Conservation (phyloP, 1,284 basidiomycete genomes). For the Crepidotus sp. region DNA sequence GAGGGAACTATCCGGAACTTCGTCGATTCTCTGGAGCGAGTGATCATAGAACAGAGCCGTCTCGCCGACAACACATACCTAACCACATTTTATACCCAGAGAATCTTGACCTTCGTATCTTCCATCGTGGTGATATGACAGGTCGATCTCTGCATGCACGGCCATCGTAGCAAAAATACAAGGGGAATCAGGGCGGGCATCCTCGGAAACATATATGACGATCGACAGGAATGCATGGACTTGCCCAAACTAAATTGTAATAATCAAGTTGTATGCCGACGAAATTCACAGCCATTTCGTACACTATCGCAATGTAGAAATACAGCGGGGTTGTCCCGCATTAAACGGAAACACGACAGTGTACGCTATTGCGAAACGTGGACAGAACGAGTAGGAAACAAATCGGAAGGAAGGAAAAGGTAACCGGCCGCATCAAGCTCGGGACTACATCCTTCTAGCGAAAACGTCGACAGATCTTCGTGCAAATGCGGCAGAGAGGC, state of each 20-base stretch:
- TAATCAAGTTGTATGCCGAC: not conserved
- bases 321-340: not conserved
- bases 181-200: too few species aligned
- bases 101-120: slow-evolving; percentile 12
- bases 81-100: slow-evolving; percentile 14
- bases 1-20: slow-evolving; percentile 9
- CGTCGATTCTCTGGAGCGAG: slow-evolving; percentile 12
- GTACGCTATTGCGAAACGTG: not conserved
- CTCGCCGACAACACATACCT: slow-evolving; percentile 13
- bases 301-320: too few species aligned
- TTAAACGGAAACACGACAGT: not conserved
- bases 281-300: not conserved
- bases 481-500: not conserved
- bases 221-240: too few species aligned
- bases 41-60: slow-evolving; percentile 10
- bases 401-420: not conserved
- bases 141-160: not conserved
- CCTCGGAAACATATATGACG: too few species aligned
- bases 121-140: slow-evolving; percentile 14
- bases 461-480: not conserved
- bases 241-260: too few species aligned
- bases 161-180: too few species aligned
- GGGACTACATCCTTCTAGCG: not conserved
- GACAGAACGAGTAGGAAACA: not conserved
- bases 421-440: not conserved